Percentiles rank a stretch among this genome's conserved stretches.
These are phyloP conservation scores for Ballota nigra DNA, from an alignment of 257 asterid species.

Conservation along the genomic window DNA sequence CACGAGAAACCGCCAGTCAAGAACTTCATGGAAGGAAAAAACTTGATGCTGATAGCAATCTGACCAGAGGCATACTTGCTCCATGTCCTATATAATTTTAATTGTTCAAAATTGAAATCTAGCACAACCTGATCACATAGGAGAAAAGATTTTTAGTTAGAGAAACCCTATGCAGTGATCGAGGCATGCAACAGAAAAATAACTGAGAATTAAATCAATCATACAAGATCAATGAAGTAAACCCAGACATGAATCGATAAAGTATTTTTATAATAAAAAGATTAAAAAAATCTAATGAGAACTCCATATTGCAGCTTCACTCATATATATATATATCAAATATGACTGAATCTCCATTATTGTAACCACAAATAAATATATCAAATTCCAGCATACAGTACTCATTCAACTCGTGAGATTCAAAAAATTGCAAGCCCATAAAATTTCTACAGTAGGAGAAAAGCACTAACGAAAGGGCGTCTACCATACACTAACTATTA, in stretches of 20 bases:
- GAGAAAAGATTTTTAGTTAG: conserved; percentile 3
- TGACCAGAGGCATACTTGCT: conserved; percentile 75
- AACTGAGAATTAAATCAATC: not conserved
- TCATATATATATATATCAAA: not conserved
- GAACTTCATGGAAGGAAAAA: conserved; percentile 82
- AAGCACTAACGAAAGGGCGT: not conserved
- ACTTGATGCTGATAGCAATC: conserved; percentile 57
- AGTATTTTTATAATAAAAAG: not conserved
- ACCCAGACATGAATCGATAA: not conserved
- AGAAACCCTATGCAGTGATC: not conserved
- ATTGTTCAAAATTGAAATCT: conserved; percentile 41
- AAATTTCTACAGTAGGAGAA: not conserved
- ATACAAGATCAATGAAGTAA: not conserved
- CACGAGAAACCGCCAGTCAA: conserved; percentile 77
- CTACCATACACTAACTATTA: not conserved
- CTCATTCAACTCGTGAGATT: not conserved
- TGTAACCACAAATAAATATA: not conserved
- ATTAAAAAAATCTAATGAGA: not conserved
- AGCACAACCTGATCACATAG: conserved; percentile 47
- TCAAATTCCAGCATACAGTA: not conserved
- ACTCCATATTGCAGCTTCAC: not conserved
- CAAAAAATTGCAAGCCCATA: not conserved
- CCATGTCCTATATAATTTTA: conserved; percentile 77
- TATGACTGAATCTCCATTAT: not conserved
- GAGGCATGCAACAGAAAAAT: conserved; percentile 5